Base-by-base conservation (phyloP, 2,329 filamentous ascomycete genomes). In the Emydomyces testavorans region DNA sequence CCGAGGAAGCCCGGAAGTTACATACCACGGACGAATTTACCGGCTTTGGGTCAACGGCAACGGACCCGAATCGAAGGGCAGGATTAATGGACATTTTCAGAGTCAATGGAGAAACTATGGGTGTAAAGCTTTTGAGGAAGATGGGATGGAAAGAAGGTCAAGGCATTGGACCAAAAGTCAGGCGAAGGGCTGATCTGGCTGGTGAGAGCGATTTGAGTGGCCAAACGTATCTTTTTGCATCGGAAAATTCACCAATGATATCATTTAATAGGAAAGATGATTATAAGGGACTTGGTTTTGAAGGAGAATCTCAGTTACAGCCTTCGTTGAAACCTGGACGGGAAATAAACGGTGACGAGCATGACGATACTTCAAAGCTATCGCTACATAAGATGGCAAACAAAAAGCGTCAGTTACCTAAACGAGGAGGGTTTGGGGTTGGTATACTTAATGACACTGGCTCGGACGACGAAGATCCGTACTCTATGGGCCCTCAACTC, bases 101-200 rank as follows among this genome's bases (percentile, higher is more conserved):
- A 49, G 70, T 72, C 0, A 75, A 79, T 6, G 85, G 86, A 29
- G 85, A 94, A 52, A 94, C 87, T 0, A 87, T 93, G 74, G 92
- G 92, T 1, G 73, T 84, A 11, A 89, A 85, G 60, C 71, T 98
- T 13, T 70, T 96, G 50, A 85, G 84, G 60, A 84, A 77, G 59
- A 96, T 98, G 90, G 92, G 90, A 13, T 98, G 92, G 92, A 85
- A 83, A 58, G 84, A 90, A 53, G 90, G 89, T 0, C 89, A 96
- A 65, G 92, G 92, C 2, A 80, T 96, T 52, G 92, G 92, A 0
- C 87, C 88, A 18, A 94, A 87, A 64, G 71, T 95, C 28, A 79
- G 80, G 46, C 77, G 92, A 41, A 75, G 73, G 60, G 86, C 88
- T 31, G 75, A 82, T 40, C 72, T 90, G 11, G 83, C 76, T 45